phyloP scores from a whole-genome alignment of 495 filamentous ascomycete species.

The Xylaria nigripes region DNA sequence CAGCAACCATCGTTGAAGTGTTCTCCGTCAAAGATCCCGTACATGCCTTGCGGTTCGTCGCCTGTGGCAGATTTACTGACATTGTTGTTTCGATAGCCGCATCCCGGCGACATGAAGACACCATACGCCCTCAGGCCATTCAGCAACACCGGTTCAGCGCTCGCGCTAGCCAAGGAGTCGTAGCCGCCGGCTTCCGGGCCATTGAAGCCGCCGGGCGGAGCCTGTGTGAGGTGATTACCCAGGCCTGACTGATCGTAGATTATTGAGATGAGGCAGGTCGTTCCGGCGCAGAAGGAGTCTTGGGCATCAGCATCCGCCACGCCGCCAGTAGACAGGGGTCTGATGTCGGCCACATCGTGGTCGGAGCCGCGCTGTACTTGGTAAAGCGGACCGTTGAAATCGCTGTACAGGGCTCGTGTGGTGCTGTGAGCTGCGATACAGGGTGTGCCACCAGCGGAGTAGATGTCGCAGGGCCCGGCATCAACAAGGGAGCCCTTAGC shows the following conservation, averaged over 20 bases:
- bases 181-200: conserved; percentile 47
- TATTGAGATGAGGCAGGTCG: conserved; percentile 50
- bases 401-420: conserved; percentile 49
- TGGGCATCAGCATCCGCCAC: conserved; percentile 50
- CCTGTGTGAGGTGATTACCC: conserved; percentile 51
- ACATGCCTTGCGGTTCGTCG: conserved; percentile 49
- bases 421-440: conserved; percentile 54
- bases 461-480: conserved; percentile 51
- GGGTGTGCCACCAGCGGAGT: conserved; percentile 42
- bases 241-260: conserved; percentile 54
- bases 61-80: conserved; percentile 44
- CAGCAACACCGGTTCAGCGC: conserved; percentile 49
- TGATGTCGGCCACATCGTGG: conserved; percentile 35
- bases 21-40: conserved; percentile 51
- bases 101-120: conserved; percentile 48
- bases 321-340: conserved; percentile 40
- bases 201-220: conserved; percentile 42
- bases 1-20: conserved; percentile 52
- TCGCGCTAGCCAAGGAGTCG: conserved; percentile 47
- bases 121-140: conserved; percentile 53
- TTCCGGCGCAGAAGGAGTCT: conserved; percentile 48
- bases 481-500: conserved; percentile 34
- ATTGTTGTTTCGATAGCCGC: conserved; percentile 48
- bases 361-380: conserved; percentile 48
- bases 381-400: conserved; percentile 45